Evolutionary conservation across 2,329 filamentous ascomycete species (phyloP), one percentile per base, ranked within the genome.

Genomic region (Calonectria hawksworthii): DNA sequence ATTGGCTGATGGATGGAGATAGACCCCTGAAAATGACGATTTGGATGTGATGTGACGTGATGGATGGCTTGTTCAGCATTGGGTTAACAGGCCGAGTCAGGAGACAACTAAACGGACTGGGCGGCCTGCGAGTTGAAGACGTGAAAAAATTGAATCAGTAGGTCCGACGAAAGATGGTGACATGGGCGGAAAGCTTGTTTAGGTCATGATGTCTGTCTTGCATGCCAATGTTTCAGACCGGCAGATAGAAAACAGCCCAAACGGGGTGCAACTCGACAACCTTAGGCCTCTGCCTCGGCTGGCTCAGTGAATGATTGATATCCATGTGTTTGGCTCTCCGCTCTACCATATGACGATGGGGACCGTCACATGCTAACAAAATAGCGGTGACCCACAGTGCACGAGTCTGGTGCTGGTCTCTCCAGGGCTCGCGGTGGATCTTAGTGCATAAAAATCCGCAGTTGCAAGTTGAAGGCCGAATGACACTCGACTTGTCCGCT

Each of bases 321-420:
- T 30, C 23, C 47, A 64, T 47, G 36, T 50, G 26, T 30, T 16
- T 38, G 41, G 18, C 18, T n/a, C 44, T n/a, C 23, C 16, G 9
- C n/a, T 38, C 18, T 56, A 4, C 30, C 50, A 64, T 26, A 68
- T 64, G 70, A 73, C 30, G 28, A 64, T 23, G 28, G 47, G 23
- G 21, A 54, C 56, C n/a, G 34, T 73, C 70, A 73, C 70, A 73
- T 73, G 70, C 70, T 68, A 26, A 38, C 16, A 68, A 68, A 64
- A 23, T 68, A 44, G 47, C 70, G 56, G 70, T 64, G 70, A 64
- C 65, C 70, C 70, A 72, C 70, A 32, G 51, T 21, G 51, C 51
- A 44, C 51, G 38, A 47, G 38, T 65, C 38, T 34, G 61, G 41
- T 47, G 41, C 38, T 65, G 61, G 61, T n/a, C 67, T 36, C 47